Conservation (phyloP, 495 filamentous ascomycete genomes). For the Trichoderma asperelloides region DNA sequence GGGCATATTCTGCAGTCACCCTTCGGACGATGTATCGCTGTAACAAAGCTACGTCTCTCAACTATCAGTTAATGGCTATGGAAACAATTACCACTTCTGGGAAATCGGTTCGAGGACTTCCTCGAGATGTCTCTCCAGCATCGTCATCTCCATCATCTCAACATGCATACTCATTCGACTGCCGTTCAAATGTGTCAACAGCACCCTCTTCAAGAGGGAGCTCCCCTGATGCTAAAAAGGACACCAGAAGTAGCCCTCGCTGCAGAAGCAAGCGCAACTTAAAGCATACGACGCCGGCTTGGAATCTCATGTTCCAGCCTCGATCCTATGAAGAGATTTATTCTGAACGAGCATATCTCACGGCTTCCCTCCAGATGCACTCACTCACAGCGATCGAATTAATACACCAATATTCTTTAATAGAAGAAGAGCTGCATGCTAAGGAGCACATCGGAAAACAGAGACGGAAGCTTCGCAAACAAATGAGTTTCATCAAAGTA, state of each 20-base stretch:
- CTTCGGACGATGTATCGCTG: neutral
- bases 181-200: neutral
- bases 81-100: neutral
- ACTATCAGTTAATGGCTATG: neutral
- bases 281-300: neutral
- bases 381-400: constrained; percentile 23
- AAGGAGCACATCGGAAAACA: neutral
- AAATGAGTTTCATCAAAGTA: constrained; percentile 13
- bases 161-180: neutral
- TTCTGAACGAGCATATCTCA: constrained; percentile 31
- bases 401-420: constrained; percentile 20
- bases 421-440: constrained; percentile 18
- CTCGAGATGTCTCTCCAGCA: neutral
- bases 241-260: neutral
- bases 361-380: constrained; percentile 28
- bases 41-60: neutral
- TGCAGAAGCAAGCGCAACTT: neutral
- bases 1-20: neutral
- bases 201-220: neutral
- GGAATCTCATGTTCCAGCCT: constrained; percentile 18
- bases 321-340: constrained; percentile 29
- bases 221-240: neutral
- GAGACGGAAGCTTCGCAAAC: constrained; percentile 13
- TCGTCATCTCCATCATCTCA: neutral
- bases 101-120: neutral